Base-by-base conservation (phyloP, 2,329 filamentous ascomycete species). In the Penicillium crustosum region DNA sequence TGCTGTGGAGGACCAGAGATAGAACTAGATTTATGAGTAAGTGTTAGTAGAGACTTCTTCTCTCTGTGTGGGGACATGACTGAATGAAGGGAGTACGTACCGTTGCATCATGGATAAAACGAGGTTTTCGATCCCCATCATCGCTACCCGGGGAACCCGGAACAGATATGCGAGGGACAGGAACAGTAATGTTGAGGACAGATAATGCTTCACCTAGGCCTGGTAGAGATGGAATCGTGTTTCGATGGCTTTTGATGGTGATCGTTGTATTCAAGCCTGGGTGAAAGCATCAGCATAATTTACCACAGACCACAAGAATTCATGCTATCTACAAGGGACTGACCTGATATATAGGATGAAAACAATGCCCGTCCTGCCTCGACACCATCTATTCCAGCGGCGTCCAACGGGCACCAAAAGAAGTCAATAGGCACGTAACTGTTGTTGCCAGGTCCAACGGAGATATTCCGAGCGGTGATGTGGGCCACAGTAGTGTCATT, bases 1-100 rank as follows among this genome's bases (percentile, higher is more conserved):
- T 4, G 93, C 93, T 0, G 91, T 92, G 0, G 91, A 96, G 17
- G 90, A 89, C 61, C 94, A 82, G 52, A 97, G 76, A 76, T 97
- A 92, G 75, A 99, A 62, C 73, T 75, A 63, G 15, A 61, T 25
- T 38, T 23, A n/a, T 29, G 56, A 55, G 53, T 64, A 59, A 67
- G 61, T 56, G 17, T 58, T 21, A 45, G 33, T 38, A 2, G 1
- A 21, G 27, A 45, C 29, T n/a, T 51, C 10, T 21, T 13, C 3
- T 58, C 6, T 23, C 29, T n/a, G 33, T 6, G 3, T 27, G 7
- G n/a, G 17, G n/a, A 31, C 48, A 50, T 48, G 57, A 45, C 61
- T 43, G 51, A 55, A 50, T 65, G 55, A 52, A 68, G 55, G 56
- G 69, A 58, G 61, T 62, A 53, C 55, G 63, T 80, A 81, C 79